Evolutionary conservation across 805 yeast genomes (phyloP).

Genomic region (Debaryomyces tyrocola): DNA sequence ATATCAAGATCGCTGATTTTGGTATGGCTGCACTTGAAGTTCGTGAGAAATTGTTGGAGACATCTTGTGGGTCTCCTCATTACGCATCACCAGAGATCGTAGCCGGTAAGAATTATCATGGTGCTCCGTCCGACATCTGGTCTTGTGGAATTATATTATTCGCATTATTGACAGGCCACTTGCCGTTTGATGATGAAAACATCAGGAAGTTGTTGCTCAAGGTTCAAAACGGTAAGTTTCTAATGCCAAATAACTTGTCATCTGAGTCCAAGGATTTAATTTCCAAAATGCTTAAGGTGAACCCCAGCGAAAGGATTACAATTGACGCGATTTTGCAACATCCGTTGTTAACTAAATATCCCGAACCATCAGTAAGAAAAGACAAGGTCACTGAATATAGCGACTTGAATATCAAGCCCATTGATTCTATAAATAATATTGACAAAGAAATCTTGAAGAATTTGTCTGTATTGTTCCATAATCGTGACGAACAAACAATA

Average conservation of each 20-base stretch:
- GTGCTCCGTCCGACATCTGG: conserved; percentile 86
- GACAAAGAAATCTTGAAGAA: conserved; percentile 76
- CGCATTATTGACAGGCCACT: conserved; percentile 75
- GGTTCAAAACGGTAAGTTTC: conserved; percentile 74
- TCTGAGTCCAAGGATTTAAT: conserved; percentile 68
- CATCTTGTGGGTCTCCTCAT: conserved; percentile 87
- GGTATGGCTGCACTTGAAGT: conserved; percentile 88
- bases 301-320: conserved; percentile 69
- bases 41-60: conserved; percentile 67
- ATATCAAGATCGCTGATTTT: conserved; percentile 79
- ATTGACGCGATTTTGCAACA: conserved; percentile 65
- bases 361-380: conserved; percentile 28
- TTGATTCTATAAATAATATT: conserved; percentile 46
- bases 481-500: conserved; percentile 58
- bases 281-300: conserved; percentile 61
- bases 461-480: conserved; percentile 79
- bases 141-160: conserved; percentile 82
- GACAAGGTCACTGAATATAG: conserved; percentile 13
- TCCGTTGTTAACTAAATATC: conserved; percentile 66
- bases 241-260: conserved; percentile 66
- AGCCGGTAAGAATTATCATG: conserved; percentile 74
- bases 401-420: conserved; percentile 30
- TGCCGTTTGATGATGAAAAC: conserved; percentile 83
- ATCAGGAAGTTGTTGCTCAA: conserved; percentile 68
- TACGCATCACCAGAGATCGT: conserved; percentile 89